These are phyloP conservation scores for Fonsecaea monophora DNA, from an alignment of 2,329 filamentous ascomycete species.

Conservation along the genomic window DNA sequence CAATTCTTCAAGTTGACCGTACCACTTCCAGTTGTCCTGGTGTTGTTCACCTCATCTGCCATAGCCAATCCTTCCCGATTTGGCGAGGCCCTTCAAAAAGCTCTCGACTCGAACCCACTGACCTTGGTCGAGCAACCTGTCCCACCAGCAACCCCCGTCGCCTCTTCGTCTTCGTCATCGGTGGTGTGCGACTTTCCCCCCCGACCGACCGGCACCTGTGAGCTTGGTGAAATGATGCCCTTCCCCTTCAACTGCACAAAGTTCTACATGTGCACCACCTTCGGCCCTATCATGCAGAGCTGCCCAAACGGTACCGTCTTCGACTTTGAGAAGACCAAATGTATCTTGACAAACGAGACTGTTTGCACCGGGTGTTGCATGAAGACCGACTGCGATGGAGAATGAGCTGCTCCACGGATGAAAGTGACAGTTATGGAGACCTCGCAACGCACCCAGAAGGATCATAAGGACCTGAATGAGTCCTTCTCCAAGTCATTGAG, in stretches of 20 bases:
- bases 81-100: conserved; percentile 14
- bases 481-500: conserved; percentile 10
- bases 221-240: conserved; percentile 12
- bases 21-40: background rate
- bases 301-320: conserved; percentile 17
- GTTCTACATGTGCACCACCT: conserved; percentile 19
- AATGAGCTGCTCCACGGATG: conserved; percentile 14
- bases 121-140: conserved; percentile 12
- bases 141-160: conserved; percentile 9
- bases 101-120: conserved; percentile 14
- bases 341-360: conserved; percentile 17
- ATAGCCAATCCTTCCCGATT: conserved; percentile 13
- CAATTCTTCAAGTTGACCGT: conserved; percentile 12
- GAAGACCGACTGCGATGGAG: conserved; percentile 14
- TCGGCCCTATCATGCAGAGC: conserved; percentile 16
- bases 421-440: conserved; percentile 12
- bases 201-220: conserved; percentile 15
- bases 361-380: conserved; percentile 12
- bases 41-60: background rate
- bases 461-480: conserved; percentile 11
- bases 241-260: conserved; percentile 18
- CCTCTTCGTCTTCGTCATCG: conserved; percentile 12
- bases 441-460: background rate
- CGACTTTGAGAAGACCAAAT: conserved; percentile 13
- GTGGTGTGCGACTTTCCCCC: conserved; percentile 12